Percentiles rank a stretch among this genome's conserved stretches.
phyloP scores from a whole-genome alignment of 2,329 filamentous ascomycete species.

The Plenodomus tracheiphilus region DNA sequence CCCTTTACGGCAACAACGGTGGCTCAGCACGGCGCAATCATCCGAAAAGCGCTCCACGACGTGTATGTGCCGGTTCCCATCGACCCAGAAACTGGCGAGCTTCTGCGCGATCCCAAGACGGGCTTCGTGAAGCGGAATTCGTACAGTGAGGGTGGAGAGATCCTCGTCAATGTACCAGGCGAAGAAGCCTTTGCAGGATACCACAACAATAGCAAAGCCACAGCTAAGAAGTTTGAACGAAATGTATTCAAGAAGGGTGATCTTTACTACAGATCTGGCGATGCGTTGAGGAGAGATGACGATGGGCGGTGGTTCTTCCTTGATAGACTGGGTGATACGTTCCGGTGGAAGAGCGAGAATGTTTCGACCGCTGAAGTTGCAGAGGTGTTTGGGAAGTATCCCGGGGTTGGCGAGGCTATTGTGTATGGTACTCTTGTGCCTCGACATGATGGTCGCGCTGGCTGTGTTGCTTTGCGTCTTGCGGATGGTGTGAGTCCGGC shows the following conservation, averaged over 20 bases:
- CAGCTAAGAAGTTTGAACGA: constrained; percentile 56
- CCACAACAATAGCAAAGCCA: constrained; percentile 66
- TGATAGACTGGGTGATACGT: constrained; percentile 52
- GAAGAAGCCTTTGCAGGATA: constrained; percentile 62
- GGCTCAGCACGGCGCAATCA: constrained; percentile 69
- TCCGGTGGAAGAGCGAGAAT: constrained; percentile 54
- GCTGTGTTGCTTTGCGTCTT: constrained; percentile 60
- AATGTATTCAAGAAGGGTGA: constrained; percentile 51
- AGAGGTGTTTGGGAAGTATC: constrained; percentile 47
- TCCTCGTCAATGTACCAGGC: constrained; percentile 64
- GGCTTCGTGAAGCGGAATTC: constrained; percentile 65
- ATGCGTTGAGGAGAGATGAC: constrained; percentile 47
- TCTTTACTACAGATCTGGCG: constrained; percentile 51
- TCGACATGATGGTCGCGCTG: constrained; percentile 54
- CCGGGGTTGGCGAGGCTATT: constrained; percentile 48
- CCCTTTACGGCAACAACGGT: constrained; percentile 63
- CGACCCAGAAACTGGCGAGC: constrained; percentile 68
- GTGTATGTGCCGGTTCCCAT: constrained; percentile 67
- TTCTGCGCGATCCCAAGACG: constrained; percentile 65
- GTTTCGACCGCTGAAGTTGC: constrained; percentile 53
- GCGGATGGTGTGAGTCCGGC: constrained; percentile 42
- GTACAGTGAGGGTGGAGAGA: constrained; percentile 72
- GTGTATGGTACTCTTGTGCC: constrained; percentile 53
- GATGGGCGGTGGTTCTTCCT: constrained; percentile 54
- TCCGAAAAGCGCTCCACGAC: constrained; percentile 57